These are phyloP conservation scores for Pezicula carpinea DNA, from an alignment of 2,329 filamentous ascomycete genomes.

Conservation along the genomic window DNA sequence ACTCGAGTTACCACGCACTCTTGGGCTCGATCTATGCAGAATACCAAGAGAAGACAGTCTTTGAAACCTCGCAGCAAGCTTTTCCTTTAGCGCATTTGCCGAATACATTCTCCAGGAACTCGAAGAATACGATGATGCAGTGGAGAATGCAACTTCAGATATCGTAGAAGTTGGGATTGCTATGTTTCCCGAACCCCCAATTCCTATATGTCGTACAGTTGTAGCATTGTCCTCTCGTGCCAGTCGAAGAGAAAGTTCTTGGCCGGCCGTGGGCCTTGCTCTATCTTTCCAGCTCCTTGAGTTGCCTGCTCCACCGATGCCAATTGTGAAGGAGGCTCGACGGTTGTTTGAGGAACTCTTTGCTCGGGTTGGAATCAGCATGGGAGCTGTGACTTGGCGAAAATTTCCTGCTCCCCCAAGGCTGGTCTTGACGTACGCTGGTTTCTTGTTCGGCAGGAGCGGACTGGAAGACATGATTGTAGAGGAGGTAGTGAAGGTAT, in stretches of 20 bases:
- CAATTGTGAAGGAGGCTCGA: not conserved
- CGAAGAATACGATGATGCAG: slow-evolving; percentile 2
- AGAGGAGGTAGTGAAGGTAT: not conserved
- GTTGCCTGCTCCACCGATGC: slow-evolving; percentile 1
- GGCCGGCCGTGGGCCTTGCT: not conserved
- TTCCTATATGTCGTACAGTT: slow-evolving; percentile 8
- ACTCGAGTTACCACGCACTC: not conserved
- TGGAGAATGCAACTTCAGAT: not conserved
- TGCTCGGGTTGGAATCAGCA: not conserved
- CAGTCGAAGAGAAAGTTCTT: not conserved
- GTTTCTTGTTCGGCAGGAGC: not conserved
- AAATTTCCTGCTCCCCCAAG: slow-evolving; percentile 18
- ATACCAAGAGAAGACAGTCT: not conserved
- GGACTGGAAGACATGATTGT: not conserved
- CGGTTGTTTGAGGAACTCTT: not conserved
- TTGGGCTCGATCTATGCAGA: not conserved
- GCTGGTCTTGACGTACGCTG: slow-evolving; percentile 12
- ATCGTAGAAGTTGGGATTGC: not conserved
- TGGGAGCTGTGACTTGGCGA: slow-evolving; percentile 4
- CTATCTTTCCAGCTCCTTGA: not conserved
- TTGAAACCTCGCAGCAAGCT: slow-evolving; percentile 2
- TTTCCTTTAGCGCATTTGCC: slow-evolving; percentile 9
- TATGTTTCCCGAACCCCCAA: slow-evolving; percentile 22
- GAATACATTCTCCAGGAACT: slow-evolving; percentile 2
- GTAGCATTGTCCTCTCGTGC: not conserved